Conservation (phyloP, 1,284 basidiomycete genomes). For the Naganishia albida region DNA sequence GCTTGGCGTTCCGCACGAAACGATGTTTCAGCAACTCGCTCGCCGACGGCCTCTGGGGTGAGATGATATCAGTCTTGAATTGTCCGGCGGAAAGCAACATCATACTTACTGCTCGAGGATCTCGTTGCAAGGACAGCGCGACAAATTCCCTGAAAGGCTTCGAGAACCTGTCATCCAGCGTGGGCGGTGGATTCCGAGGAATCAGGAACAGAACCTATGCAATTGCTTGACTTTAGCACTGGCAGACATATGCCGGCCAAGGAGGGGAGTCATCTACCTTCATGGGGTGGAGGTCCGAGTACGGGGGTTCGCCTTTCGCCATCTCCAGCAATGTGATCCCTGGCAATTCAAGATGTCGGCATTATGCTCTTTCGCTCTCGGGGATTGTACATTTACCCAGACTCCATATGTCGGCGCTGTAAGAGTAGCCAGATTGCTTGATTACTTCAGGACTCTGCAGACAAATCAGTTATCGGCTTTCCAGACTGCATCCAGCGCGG, state of each 20-base stretch:
- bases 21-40: constrained; percentile 93
- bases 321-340: constrained; percentile 94
- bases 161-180: constrained; percentile 78
- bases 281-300: constrained; percentile 98
- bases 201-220: constrained; percentile 90
- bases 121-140: constrained; percentile 84
- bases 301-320: constrained; percentile 95
- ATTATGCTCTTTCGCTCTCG: no score
- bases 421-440: constrained; percentile 98
- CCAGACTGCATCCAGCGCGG: no score
- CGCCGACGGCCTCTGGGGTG: constrained; percentile 81
- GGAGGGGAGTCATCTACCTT: constrained; percentile 62
- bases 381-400: constrained; percentile 58
- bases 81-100: not conserved
- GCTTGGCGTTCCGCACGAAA: constrained; percentile 91
- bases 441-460: constrained; percentile 86
- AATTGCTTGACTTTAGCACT: constrained; percentile 9
- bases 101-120: constrained; percentile 77
- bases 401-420: constrained; percentile 98
- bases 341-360: constrained; percentile 33
- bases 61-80: not conserved
- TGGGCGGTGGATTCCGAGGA: constrained; percentile 93
- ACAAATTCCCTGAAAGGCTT: constrained; percentile 94
- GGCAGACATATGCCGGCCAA: not conserved
- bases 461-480: not conserved